Evolutionary conservation across 2,329 filamentous ascomycete genomes (phyloP).

Genomic region (Didymella pinodella): DNA sequence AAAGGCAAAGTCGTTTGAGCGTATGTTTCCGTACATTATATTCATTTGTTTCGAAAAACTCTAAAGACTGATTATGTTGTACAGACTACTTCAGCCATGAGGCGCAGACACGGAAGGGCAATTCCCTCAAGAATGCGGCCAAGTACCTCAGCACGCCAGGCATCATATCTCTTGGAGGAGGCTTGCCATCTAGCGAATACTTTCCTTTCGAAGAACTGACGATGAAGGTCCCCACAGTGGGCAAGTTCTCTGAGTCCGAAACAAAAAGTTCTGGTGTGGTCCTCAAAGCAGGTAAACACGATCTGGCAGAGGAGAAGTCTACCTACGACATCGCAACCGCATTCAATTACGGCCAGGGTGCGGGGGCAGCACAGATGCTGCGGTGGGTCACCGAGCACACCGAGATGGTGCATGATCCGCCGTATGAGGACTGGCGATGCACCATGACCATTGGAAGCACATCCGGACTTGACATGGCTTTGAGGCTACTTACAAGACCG

Average conservation of each 20-base stretch:
- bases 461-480: slow-evolving; percentile 80
- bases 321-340: slow-evolving; percentile 81
- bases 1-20: slow-evolving; percentile 82
- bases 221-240: slow-evolving; percentile 74
- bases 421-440: slow-evolving; percentile 89
- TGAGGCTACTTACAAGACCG: slow-evolving; percentile 80
- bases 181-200: slow-evolving; percentile 85
- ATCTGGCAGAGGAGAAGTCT: slow-evolving; percentile 71
- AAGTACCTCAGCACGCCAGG: slow-evolving; percentile 80
- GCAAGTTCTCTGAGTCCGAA: slow-evolving; percentile 74
- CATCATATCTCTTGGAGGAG: slow-evolving; percentile 90
- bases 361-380: slow-evolving; percentile 84
- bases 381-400: slow-evolving; percentile 95
- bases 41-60: neutral
- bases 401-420: slow-evolving; percentile 85
- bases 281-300: slow-evolving; percentile 81
- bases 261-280: slow-evolving; percentile 67
- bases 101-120: slow-evolving; percentile 63
- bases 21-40: slow-evolving; percentile 63
- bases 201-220: slow-evolving; percentile 87
- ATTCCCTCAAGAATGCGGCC: slow-evolving; percentile 82
- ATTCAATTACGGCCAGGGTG: slow-evolving; percentile 91
- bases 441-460: slow-evolving; percentile 87
- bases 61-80: slow-evolving; percentile 4
- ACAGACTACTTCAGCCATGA: slow-evolving; percentile 55